Conservation (phyloP, 768 basidiomycete species). For the Termitomyces sp. region DNA sequence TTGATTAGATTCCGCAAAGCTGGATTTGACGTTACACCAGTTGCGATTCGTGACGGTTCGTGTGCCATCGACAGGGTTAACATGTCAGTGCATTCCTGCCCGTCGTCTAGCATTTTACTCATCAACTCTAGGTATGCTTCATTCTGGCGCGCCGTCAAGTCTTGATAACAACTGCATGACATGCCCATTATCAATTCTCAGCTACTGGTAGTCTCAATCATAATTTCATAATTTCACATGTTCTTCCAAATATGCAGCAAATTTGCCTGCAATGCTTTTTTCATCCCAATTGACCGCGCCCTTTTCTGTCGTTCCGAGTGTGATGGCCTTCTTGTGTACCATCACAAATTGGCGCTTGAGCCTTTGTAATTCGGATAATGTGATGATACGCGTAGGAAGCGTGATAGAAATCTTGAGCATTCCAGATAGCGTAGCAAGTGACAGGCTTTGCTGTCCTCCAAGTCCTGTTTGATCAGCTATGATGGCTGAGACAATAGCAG, state of each 20-base stretch:
- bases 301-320: conserved; percentile 75
- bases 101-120: background rate
- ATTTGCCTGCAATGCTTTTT: conserved; percentile 64
- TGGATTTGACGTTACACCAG: conserved; percentile 51
- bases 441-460: conserved; percentile 50
- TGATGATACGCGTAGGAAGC: conserved; percentile 69
- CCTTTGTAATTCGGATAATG: conserved; percentile 85
- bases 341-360: conserved; percentile 89
- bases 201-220: background rate
- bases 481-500: conserved; percentile 67
- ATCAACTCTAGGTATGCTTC: conserved; percentile 30
- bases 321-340: conserved; percentile 86
- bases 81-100: conserved; percentile 42
- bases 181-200: background rate
- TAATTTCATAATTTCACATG: conserved; percentile 44
- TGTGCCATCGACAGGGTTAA: conserved; percentile 66
- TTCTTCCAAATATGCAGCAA: conserved; percentile 71
- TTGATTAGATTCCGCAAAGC: conserved; percentile 42
- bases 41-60: conserved; percentile 50
- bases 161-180: conserved; percentile 5
- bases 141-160: conserved; percentile 30
- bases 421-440: conserved; percentile 39
- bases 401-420: conserved; percentile 44
- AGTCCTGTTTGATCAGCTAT: conserved; percentile 57
- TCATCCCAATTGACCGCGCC: conserved; percentile 78